Evolutionary conservation across 257 asterid genomes (phyloP), one percentile per base, ranked within the genome.

Genomic region (Fraxinus cuspidata): DNA sequence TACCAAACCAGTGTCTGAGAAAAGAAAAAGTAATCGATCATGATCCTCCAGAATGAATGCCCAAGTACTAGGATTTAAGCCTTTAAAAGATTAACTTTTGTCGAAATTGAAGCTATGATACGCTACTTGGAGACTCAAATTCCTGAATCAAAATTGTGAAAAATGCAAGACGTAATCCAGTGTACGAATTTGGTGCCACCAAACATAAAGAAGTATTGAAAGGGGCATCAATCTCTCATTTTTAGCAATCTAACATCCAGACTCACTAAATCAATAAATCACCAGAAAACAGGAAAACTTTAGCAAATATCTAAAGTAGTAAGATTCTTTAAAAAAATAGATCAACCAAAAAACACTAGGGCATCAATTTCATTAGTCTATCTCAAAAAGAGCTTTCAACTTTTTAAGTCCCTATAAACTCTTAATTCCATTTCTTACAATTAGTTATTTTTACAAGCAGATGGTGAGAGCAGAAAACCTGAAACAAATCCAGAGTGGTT

Each of bases 401-500:
- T 21, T 60, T 60, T 60, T 9, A 23, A 60, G 29, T 60, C 15
- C 16, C 68, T 18, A 56, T 7, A 56, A n/a, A 56, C 25, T 19
- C 9, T 23, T 60, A 23, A 60, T 60, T 60, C 68, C 5, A 8
- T 60, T 21, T 21, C 68, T 60, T 60, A 1, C 68, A 58, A 58
- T 10, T 21, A 8, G 68, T 60, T 25, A 60, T 23, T 60, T 23
- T 23, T 60, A 60, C 68, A 60, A 60, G 15, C 6, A 60, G 68
- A 60, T 60, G 35, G 40, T 70, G 18, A 74, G 77, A 42, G 18
- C 11, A 53, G 64, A 68, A 42, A 77, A 94, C 99, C 97, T 83
- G 98, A 87, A 81, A 93, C 93, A 69, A 96, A 96, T 37, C 86
- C 98, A 73, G 97, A 96, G 86, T 96, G 99, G 80, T 88, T 95